These are phyloP conservation scores for Thuidium tamariscinum DNA, from an alignment of 225 moss, liverwort and hornwort species.

Conservation along the genomic window DNA sequence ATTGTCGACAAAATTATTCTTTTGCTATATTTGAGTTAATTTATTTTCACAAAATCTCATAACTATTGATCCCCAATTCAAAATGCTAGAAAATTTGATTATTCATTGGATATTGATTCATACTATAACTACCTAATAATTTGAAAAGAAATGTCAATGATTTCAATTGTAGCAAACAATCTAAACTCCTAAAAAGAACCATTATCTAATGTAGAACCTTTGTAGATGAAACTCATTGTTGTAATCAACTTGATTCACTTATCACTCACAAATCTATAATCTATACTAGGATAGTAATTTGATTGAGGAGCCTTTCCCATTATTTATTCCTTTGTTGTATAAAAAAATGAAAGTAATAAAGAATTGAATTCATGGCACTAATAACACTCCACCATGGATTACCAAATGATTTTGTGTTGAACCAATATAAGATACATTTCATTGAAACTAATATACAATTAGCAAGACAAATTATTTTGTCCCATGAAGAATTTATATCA, in stretches of 20 bases:
- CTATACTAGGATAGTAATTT: not conserved
- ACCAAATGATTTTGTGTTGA: not conserved
- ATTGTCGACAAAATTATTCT: not conserved
- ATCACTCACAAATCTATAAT: not conserved
- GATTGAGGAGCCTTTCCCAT: not conserved
- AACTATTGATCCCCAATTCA: no score
- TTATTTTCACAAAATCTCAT: no score
- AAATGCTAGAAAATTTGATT: no score
- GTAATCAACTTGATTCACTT: not conserved
- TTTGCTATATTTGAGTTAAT: not conserved
- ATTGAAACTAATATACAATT: not conserved
- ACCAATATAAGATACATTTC: not conserved
- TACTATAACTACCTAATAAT: no score
- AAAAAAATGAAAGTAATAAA: not conserved
- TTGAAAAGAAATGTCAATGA: no score
- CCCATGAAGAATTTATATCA: not conserved
- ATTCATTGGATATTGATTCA: no score
- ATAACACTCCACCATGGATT: not conserved
- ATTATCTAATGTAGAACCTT: not conserved
- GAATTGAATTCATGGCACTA: not conserved
- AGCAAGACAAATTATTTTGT: accelerated
- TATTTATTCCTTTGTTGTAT: not conserved
- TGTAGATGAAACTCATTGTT: no score
- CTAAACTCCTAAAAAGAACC: not conserved
- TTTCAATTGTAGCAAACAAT: no score